Base-by-base conservation (phyloP, 169 alveolate genomes). In the Plasmodium billcollinsi region DNA sequence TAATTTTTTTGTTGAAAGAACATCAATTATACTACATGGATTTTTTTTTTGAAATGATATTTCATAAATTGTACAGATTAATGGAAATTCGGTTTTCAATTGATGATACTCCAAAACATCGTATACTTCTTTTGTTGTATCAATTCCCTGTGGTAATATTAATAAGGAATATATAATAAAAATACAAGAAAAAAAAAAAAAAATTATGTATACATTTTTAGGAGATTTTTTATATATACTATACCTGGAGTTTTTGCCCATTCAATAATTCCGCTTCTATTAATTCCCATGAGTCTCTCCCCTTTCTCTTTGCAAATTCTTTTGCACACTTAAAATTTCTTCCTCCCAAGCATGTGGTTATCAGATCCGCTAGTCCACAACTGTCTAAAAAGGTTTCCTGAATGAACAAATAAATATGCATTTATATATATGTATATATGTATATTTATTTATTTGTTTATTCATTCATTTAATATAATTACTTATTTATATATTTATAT, bases 331-430 rank as follows among this genome's bases (percentile, higher is more conserved):
- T 92, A 20, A 95, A 96, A 91, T 97, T 97, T 50, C 99, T 91
- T 0, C 99, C 99, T 7, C 98, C 98, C 33, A 96, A 92, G 69
- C 98, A 96, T 15, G 99, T 97, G 21, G 99, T 96, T 54, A 97
- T 96, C 61, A 96, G 91, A 88, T 97, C 99, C 4, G 98, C 99
- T 59, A 96, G 90, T n/a, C 99, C 99, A 49, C 98, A 96, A 54
- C 97, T 94, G 73, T 97, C 99, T 78, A 96, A 95, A 33, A 97
- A 97, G 20, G 97, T 97, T 43, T 96, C 95, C 86, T 96, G 47
- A 90, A 88, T 61, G 73, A 39, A 12, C 71, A 74, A 26, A 92
- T 18, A n/a, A 56, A 56, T 18, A 56, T 12, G 21, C 21, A 56
- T 2, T 0, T 33, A 33, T 33, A 33, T 33, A 56, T 56, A 56